Conservation (phyloP, 306 rosid species). For the Mucuna pruriens region DNA sequence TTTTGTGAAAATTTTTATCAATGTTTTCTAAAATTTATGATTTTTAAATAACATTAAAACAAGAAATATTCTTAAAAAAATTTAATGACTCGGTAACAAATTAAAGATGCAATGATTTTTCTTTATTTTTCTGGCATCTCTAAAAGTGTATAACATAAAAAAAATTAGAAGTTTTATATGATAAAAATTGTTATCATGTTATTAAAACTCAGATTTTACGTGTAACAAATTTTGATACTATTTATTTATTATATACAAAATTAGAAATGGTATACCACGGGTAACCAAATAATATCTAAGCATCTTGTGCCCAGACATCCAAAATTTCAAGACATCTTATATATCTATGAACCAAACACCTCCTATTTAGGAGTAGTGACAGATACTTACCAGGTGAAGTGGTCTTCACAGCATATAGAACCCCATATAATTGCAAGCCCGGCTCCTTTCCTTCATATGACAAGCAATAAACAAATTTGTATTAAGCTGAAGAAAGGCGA, state of each 20-base stretch:
- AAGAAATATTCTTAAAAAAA: neutral
- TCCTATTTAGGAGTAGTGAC: neutral
- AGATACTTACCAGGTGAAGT: slow-evolving; percentile 64
- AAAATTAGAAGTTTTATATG: neutral
- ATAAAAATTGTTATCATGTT: neutral
- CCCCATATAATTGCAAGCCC: slow-evolving; percentile 76
- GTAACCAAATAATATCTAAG: neutral
- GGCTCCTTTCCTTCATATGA: slow-evolving; percentile 67
- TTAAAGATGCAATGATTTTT: neutral
- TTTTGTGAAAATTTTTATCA: neutral
- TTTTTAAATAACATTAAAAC: neutral
- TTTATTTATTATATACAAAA: neutral
- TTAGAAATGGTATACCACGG: neutral
- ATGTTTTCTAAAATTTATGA: neutral
- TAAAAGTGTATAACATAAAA: neutral
- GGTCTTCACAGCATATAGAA: slow-evolving; percentile 92
- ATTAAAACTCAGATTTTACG: neutral
- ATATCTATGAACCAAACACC: slow-evolving; percentile 11
- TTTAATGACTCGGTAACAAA: neutral
- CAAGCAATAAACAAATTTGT: slow-evolving; percentile 11
- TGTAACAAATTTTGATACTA: neutral
- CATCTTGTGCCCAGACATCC: neutral
- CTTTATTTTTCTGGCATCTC: neutral
- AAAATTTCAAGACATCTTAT: neutral
- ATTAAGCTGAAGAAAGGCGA: slow-evolving; percentile 1